A percentile compares a stretch with the other conserved stretches of the same genome.
phyloP scores from a whole-genome alignment of 768 basidiomycete genomes.

The Floccularia luteovirens region DNA sequence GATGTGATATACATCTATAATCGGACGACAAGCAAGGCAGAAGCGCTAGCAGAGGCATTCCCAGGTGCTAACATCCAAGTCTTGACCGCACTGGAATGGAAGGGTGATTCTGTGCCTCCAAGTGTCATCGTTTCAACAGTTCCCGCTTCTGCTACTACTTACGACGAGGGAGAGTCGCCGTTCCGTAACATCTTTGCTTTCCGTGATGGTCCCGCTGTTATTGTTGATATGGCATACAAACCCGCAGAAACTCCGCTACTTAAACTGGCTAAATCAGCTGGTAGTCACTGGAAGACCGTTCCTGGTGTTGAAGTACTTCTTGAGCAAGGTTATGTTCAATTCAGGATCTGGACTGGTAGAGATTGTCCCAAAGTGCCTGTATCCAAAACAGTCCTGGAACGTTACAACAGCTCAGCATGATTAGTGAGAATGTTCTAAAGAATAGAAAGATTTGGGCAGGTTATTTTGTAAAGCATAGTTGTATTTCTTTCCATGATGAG shows the following conservation, averaged over 20 bases:
- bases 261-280: slow-evolving; percentile 46
- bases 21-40: slow-evolving; percentile 70
- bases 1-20: slow-evolving; percentile 81
- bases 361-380: slow-evolving; percentile 35
- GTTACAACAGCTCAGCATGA: slow-evolving; percentile 10
- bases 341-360: slow-evolving; percentile 74
- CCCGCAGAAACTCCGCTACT: slow-evolving; percentile 82
- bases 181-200: slow-evolving; percentile 45
- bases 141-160: slow-evolving; percentile 57
- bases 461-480: too few species aligned
- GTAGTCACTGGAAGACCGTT: slow-evolving; percentile 59
- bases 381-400: slow-evolving; percentile 14
- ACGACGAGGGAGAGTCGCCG: slow-evolving; percentile 12
- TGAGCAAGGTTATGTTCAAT: slow-evolving; percentile 85
- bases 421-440: too few species aligned
- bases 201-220: slow-evolving; percentile 43
- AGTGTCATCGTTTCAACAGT: slow-evolving; percentile 85
- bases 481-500: too few species aligned
- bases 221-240: slow-evolving; percentile 93
- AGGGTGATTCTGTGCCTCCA: slow-evolving; percentile 32
- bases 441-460: too few species aligned
- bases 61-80: slow-evolving; percentile 53
- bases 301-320: slow-evolving; percentile 79
- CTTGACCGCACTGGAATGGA: slow-evolving; percentile 44
- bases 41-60: slow-evolving; percentile 61